These are phyloP conservation scores for Amanita exitialis DNA, from an alignment of 768 basidiomycete genomes.

Conservation along the genomic window DNA sequence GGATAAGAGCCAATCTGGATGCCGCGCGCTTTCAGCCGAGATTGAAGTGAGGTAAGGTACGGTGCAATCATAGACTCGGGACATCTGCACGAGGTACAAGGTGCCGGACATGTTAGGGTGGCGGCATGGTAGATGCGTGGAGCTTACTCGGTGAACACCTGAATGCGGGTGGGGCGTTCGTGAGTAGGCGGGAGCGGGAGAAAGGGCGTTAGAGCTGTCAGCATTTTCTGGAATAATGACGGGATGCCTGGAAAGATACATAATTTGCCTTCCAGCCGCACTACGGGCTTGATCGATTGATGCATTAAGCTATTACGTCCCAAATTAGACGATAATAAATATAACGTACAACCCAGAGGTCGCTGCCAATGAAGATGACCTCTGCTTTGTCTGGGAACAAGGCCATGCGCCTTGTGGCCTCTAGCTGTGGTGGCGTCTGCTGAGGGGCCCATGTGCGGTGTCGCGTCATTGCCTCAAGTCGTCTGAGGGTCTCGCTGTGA, in stretches of 20 bases:
- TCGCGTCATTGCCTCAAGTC: conserved; percentile 57
- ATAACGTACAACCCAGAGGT: conserved; percentile 76
- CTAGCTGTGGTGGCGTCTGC: conserved; percentile 66
- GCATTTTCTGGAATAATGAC: conserved; percentile 70
- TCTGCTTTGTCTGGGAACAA: conserved; percentile 76
- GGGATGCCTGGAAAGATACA: conserved; percentile 94
- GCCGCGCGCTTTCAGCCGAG: conserved; percentile 60
- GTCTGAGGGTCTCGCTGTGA: conserved; percentile 65
- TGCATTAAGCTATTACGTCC: not conserved
- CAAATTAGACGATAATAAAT: not conserved
- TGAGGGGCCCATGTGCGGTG: conserved; percentile 44
- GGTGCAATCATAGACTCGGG: conserved; percentile 81
- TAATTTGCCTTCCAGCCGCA: conserved; percentile 75
- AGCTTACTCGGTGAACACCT: conserved; percentile 72
- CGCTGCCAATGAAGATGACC: conserved; percentile 65
- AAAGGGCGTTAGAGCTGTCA: conserved; percentile 62
- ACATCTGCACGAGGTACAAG: conserved; percentile 29
- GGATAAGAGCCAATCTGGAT: conserved; percentile 81
- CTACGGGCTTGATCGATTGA: conserved; percentile 47
- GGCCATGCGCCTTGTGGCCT: conserved; percentile 82
- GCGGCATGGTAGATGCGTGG: not conserved
- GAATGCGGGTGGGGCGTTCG: conserved; percentile 67
- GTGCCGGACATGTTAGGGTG: not conserved
- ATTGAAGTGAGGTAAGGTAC: conserved; percentile 70
- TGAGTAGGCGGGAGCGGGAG: conserved; percentile 69